A percentile compares a stretch with the other conserved stretches of the same genome.
phyloP scores from a whole-genome alignment of 148 eudicot species.

The Rhododendron griersonianum region DNA sequence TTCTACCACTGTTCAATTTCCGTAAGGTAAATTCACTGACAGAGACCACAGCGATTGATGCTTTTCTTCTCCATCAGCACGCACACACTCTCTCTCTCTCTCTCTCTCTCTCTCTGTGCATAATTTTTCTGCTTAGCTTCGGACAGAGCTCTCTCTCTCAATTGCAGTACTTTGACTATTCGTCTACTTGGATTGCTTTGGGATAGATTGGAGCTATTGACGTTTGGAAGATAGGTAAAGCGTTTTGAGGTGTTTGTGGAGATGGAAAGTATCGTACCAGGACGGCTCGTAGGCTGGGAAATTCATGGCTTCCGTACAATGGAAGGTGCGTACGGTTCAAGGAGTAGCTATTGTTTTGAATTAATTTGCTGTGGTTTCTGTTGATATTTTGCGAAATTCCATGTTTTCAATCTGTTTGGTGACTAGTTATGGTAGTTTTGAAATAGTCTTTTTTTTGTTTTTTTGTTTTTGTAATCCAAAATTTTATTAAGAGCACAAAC shows the following conservation, averaged over 20 bases:
- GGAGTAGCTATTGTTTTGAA: not conserved
- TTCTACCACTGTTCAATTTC: not conserved
- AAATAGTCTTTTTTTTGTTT: not conserved
- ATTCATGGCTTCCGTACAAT: slow-evolving; percentile 78
- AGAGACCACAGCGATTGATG: not conserved
- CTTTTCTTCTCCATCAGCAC: not conserved
- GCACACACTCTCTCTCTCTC: no score
- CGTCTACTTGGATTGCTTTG: not conserved
- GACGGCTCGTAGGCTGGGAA: slow-evolving; percentile 49
- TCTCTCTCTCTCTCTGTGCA: not conserved
- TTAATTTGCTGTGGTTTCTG: not conserved
- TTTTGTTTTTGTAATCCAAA: no score
- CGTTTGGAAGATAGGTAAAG: not conserved
- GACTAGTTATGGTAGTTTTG: not conserved
- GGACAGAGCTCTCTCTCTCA: not conserved
- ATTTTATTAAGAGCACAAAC: no score
- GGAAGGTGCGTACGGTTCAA: slow-evolving; percentile 33
- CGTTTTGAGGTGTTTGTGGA: not conserved
- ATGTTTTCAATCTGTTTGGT: not conserved
- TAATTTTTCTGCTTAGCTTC: not conserved
- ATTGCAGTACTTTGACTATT: not conserved
- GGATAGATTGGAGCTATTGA: not conserved
- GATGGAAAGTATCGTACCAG: slow-evolving; percentile 34
- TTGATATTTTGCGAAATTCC: not conserved
- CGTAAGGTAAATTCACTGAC: not conserved